Evolutionary conservation across 1,139 yeast species (phyloP), one percentile per base, ranked within the genome.

Genomic region (Dujonia santamariae): DNA sequence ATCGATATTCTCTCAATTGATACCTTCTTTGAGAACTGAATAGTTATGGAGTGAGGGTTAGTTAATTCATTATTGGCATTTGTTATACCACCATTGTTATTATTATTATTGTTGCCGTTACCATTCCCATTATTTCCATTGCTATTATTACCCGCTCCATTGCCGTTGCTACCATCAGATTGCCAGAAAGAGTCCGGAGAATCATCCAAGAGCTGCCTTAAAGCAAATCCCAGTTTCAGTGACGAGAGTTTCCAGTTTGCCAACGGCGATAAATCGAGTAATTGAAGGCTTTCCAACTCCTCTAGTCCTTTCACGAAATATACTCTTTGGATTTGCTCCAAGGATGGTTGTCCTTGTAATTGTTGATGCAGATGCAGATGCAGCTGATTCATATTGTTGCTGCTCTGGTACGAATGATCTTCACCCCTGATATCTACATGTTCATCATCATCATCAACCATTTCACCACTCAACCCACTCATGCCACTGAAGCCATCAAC

Each of bases 191-290:
- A 63, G 27, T 73, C 71, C 0, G 95, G 85, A 13, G 80, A 74
- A 49, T 86, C 94, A 36, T 85, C 87, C 22, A 94, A 63, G 8
- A 92, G 65, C 45, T 82, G 83, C 16, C 63, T 62, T 9, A 87
- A 68, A 0, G 94, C 95, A 47, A 68, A 79, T 0, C 92, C 95
- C 15, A 73, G 74, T 47, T 90, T 92, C 48, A 41, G 63, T 0
- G 96, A 82, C 1, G 96, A 85, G 0, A 87, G 78, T 30, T 80
- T 75, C 97, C 98, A 92, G 25, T 81, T 72, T 0, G 95, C 97
- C 20, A 85, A 61, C 7, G 82, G 79, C 1, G 96, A 87, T 13
- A 92, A 72, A 53, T 92, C 97, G 3, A 73, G 61, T 12, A 78
- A 51, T 8, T 85, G 88, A 21, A 67, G 50, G 4, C 61, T 56